Base-by-base conservation (phyloP, 1,284 basidiomycete genomes). In the Mycosarcoma mackinlayi region DNA sequence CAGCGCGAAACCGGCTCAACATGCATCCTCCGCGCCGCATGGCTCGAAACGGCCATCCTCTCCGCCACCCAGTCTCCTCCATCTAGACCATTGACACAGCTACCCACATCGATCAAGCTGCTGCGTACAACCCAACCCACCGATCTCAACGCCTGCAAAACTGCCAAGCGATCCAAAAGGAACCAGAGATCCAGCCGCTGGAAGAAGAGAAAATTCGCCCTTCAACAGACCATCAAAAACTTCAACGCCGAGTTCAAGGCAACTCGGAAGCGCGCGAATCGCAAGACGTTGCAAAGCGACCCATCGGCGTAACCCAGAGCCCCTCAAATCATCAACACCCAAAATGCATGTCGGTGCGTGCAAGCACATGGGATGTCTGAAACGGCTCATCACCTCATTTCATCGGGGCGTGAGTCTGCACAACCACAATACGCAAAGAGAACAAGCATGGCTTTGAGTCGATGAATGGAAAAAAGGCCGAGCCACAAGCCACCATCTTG, bases 91-190 rank as follows among this genome's bases (percentile, higher is more conserved):
- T 14, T 45, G 11, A 19, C 37, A 13, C 46, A 53, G 34, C 37
- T 28, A n/a, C 60, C 65, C 31, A 46, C 66, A 4, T 52, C 57
- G 37, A 55, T 65, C 55, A 70, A 61, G 37, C 19, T 66, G 37
- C 40, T 69, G n/a, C 34, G 58, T 3, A 69, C 61, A 4, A 69
- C 71, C 1, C 66, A 69, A 30, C 66, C 66, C 3, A 18, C 35
- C 18, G 66, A 69, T 39, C 45, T 73, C 14, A 73, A 69, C 27
- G 58, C 51, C 0, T 55, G 53, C 30, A 73, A 69, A 33, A 56
- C 58, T 1, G 38, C 23, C 1, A 69, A 73, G 27, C 55, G 61
- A 31, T 37, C 48, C 4, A 58, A 28, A 11, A n/a, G 70, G 11
- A 69, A 56, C n/a, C 21, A 52, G 21, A 35, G 67, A 8, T 35